A percentile compares a stretch with the other conserved stretches of the same genome.
phyloP scores from a whole-genome alignment of 495 filamentous ascomycete species.

The Xylaria acuta region DNA sequence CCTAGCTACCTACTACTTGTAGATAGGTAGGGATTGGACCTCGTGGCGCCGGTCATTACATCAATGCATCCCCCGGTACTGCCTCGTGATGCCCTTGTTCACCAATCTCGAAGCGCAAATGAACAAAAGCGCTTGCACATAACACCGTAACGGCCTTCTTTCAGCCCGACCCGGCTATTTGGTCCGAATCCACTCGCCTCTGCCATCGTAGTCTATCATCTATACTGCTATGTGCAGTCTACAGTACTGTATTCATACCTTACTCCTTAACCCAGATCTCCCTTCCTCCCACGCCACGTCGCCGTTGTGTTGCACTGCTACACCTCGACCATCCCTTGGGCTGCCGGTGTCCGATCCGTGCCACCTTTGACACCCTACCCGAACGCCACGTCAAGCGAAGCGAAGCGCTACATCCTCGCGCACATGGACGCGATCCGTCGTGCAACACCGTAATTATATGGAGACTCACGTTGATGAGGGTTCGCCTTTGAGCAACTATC shows the following conservation, averaged over 20 bases:
- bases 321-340: not conserved
- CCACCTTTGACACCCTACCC: slow-evolving; percentile 5
- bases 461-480: slow-evolving; percentile 90
- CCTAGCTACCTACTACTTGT: not conserved
- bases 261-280: slow-evolving; percentile 14
- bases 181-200: slow-evolving; percentile 5
- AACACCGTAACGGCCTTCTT: slow-evolving; percentile 10
- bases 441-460: slow-evolving; percentile 63
- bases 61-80: slow-evolving; percentile 10
- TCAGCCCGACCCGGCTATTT: slow-evolving; percentile 6
- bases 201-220: not conserved
- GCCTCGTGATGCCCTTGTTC: slow-evolving; percentile 6
- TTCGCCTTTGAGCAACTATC: slow-evolving; percentile 89
- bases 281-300: slow-evolving; percentile 21
- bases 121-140: slow-evolving; percentile 15
- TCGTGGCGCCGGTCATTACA: slow-evolving; percentile 20
- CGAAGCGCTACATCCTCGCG: slow-evolving; percentile 33
- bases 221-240: not conserved
- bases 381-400: slow-evolving; percentile 22
- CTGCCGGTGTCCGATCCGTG: not conserved
- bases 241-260: slow-evolving; percentile 6
- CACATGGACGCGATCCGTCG: slow-evolving; percentile 43
- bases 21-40: slow-evolving; percentile 1
- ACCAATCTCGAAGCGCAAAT: slow-evolving; percentile 21
- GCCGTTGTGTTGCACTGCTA: not conserved